Conservation (phyloP, 768 basidiomycete species). For the Serendipita sp. region DNA sequence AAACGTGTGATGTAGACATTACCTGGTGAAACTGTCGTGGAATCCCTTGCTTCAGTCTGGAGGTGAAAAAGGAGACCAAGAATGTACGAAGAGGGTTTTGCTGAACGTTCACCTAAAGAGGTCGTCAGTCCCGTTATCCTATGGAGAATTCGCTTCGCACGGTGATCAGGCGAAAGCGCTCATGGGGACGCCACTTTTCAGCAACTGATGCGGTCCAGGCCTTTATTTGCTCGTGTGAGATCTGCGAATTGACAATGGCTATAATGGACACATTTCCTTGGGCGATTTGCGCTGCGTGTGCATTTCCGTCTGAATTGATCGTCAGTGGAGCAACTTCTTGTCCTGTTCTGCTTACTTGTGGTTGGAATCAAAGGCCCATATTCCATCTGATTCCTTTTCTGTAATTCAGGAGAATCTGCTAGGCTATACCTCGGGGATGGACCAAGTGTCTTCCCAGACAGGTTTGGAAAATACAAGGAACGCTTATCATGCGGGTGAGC, state of each 20-base stretch:
- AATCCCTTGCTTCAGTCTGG: slow-evolving; percentile 47
- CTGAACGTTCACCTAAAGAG: slow-evolving; percentile 66
- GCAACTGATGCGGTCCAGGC: slow-evolving; percentile 50
- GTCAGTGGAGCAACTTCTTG: not conserved
- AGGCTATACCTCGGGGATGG: not conserved
- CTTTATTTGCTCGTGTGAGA: slow-evolving; percentile 72
- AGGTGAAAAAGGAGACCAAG: slow-evolving; percentile 72
- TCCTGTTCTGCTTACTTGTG: not conserved
- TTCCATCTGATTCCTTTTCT: not conserved
- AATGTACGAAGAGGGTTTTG: slow-evolving; percentile 85
- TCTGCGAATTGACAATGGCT: slow-evolving; percentile 65
- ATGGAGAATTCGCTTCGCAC: slow-evolving; percentile 5
- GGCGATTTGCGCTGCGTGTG: slow-evolving; percentile 65
- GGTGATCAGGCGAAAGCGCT: slow-evolving; percentile 55
- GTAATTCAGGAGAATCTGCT: not conserved
- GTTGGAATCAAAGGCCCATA: not conserved
- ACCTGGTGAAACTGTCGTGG: slow-evolving; percentile 21
- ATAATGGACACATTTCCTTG: slow-evolving; percentile 63
- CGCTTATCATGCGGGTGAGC: slow-evolving; percentile 32
- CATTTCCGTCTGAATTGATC: slow-evolving; percentile 21
- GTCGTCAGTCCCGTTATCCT: not conserved
- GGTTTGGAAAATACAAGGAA: slow-evolving; percentile 82
- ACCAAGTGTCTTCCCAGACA: slow-evolving; percentile 50
- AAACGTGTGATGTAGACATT: not conserved
- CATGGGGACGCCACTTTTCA: slow-evolving; percentile 32